Conservation (phyloP, 805 yeast genomes). For the Aciculoconidium aculeatum region DNA sequence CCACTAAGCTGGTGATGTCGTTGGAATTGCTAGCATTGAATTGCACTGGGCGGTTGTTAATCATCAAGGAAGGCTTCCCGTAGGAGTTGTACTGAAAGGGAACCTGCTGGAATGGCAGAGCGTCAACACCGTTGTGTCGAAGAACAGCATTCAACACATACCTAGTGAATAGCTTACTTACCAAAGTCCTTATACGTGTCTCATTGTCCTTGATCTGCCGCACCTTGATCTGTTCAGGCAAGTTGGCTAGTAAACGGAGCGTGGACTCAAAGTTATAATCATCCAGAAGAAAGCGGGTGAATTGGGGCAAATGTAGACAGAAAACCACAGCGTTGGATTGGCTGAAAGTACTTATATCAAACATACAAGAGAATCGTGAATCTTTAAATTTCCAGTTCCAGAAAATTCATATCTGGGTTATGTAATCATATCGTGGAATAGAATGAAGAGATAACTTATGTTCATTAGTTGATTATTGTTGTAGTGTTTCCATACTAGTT, state of each 20-base stretch:
- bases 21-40: constrained; percentile 62
- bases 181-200: constrained; percentile 34
- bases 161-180: constrained; percentile 41
- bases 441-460: too few species aligned
- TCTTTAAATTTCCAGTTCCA: too few species aligned
- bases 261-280: constrained; percentile 45
- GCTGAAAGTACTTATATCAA: too few species aligned
- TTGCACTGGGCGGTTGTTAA: constrained; percentile 13
- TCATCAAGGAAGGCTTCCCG: constrained; percentile 54
- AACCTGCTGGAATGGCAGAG: constrained; percentile 19
- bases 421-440: too few species aligned
- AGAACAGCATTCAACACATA: constrained; percentile 35
- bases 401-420: too few species aligned
- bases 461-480: too few species aligned
- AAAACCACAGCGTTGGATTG: too few species aligned
- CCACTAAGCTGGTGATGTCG: constrained; percentile 40
- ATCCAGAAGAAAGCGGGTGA: constrained; percentile 9
- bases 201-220: constrained; percentile 29
- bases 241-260: constrained; percentile 38
- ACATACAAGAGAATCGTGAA: too few species aligned
- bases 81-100: constrained; percentile 26
- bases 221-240: constrained; percentile 37
- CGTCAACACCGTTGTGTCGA: too few species aligned
- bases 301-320: background rate
- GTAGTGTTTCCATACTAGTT: too few species aligned